Base-by-base conservation (phyloP, 495 filamentous ascomycete species). In the Penicillium arizonense region DNA sequence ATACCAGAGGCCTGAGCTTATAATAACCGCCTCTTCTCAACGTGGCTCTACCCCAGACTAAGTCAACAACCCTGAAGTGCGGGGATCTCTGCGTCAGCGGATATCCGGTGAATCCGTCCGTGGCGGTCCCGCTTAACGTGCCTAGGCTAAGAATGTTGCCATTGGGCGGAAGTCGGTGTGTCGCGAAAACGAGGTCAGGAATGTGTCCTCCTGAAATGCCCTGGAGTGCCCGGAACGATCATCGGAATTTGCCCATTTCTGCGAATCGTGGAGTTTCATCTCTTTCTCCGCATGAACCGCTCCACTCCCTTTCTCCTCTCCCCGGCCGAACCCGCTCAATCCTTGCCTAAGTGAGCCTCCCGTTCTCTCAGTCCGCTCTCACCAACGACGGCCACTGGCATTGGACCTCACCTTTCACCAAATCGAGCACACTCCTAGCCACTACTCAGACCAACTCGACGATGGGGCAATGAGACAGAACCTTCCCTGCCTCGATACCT, bases 201-300 rank as follows among this genome's bases (percentile, higher is more conserved):
- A 50, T 41, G 44, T 46, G 14, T 30, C 28, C 46, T 49, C 2
- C 16, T 20, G 36, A 14, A 35, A 38, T 12, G 24, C 44, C 45
- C 35, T 54, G 2, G 33, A 39, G 32, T 24, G 23, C 40, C 7
- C 33, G 12, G 26, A 35, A 53, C 13, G 36, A 53, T 39, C 14
- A 35, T 44, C 40, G 51, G 50, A 57, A 24, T 44, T 56, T 59
- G 26, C 33, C 43, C 53, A 50, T 50, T 41, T 50, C 26, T 21
- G 44, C 23, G 20, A 30, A 39, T 26, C 11, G 3, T 44, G 14
- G n/a, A 53, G 12, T 13, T 45, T 32, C 28, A 21, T 35, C 14
- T 36, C 23, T 10, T 59, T 59, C 62, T 65, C 62, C 59, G 62
- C 62, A 65, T 60, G 47, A 61, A 59, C 48, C 48, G 55, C 44